Percentiles rank a stretch among this genome's conserved stretches.
Conservation (phyloP, 2,329 filamentous ascomycete genomes). For the Setomelanomma holmii region DNA sequence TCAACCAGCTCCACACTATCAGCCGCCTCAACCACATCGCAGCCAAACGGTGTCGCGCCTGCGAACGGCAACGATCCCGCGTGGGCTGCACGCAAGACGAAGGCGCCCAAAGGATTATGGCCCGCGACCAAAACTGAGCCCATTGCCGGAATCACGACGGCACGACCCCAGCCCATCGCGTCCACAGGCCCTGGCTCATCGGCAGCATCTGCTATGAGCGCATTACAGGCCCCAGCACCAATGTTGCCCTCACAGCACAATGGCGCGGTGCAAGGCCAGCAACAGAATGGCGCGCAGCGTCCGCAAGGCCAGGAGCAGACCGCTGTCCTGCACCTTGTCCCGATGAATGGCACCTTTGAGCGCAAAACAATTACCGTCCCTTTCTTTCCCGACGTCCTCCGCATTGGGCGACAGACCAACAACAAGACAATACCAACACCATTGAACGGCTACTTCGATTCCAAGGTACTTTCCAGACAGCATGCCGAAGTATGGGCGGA, state of each 20-base stretch:
- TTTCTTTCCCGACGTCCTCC: conserved; percentile 89
- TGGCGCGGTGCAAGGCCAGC: conserved; percentile 65
- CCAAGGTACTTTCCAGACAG: conserved; percentile 93
- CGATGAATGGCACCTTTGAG: conserved; percentile 95
- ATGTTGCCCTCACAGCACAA: conserved; percentile 74
- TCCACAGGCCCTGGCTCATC: conserved; percentile 64
- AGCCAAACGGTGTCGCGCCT: conserved; percentile 66
- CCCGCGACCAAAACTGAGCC: conserved; percentile 71
- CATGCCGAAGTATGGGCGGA: conserved; percentile 96
- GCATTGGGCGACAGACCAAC: conserved; percentile 96
- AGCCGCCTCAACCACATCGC: conserved; percentile 60
- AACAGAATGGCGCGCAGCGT: conserved; percentile 63
- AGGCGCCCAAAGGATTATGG: conserved; percentile 66
- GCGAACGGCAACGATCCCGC: conserved; percentile 32
- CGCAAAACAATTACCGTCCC: conserved; percentile 95
- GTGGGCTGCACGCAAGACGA: conserved; percentile 57
- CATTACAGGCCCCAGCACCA: conserved; percentile 67
- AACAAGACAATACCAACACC: conserved; percentile 92
- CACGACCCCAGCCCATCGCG: conserved; percentile 67
- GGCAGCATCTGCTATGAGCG: conserved; percentile 68
- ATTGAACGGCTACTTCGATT: conserved; percentile 95
- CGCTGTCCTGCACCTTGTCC: conserved; percentile 83
- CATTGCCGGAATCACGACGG: conserved; percentile 67
- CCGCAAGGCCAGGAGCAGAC: conserved; percentile 64
- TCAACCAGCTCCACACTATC: conserved; percentile 73